These are phyloP conservation scores for Populus tremula DNA, from an alignment of 345 rosid genomes.

Conservation along the genomic window DNA sequence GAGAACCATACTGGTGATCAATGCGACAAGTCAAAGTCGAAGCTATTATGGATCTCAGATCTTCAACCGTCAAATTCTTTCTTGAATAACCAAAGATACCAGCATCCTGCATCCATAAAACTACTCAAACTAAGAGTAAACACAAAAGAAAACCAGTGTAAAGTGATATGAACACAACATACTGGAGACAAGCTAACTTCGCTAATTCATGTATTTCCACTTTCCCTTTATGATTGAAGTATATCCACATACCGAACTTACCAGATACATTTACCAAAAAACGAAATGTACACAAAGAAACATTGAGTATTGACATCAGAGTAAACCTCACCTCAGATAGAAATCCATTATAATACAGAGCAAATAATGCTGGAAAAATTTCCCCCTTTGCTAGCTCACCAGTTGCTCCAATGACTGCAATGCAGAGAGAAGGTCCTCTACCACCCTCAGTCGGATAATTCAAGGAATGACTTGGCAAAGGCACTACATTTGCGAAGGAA, in stretches of 20 bases:
- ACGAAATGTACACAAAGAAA: background rate
- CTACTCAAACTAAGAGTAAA: background rate
- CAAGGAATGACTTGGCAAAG: conserved; percentile 15
- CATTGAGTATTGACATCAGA: background rate
- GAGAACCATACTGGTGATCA: conserved; percentile 60
- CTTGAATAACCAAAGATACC: conserved; percentile 74
- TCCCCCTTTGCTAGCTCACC: conserved; percentile 67
- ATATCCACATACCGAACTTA: background rate
- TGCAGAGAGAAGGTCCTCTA: conserved; percentile 54
- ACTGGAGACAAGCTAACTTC: background rate
- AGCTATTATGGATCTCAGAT: conserved; percentile 63
- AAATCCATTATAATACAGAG: conserved; percentile 71
- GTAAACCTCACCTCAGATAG: conserved; percentile 56
- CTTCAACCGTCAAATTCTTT: conserved; percentile 63
- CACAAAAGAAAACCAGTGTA: background rate
- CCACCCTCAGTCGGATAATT: conserved; percentile 28
- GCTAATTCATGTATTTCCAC: background rate
- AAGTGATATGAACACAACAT: background rate
- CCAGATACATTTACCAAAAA: background rate
- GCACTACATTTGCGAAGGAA: conserved; percentile 14
- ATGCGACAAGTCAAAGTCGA: conserved; percentile 69
- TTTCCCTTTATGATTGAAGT: background rate
- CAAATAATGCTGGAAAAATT: conserved; percentile 73
- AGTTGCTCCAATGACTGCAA: conserved; percentile 75
- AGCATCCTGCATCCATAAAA: conserved; percentile 45